Percentiles rank a stretch among this genome's conserved stretches.
Evolutionary conservation across 2,329 filamentous ascomycete genomes (phyloP).

Genomic region (Trichoderma koningii): DNA sequence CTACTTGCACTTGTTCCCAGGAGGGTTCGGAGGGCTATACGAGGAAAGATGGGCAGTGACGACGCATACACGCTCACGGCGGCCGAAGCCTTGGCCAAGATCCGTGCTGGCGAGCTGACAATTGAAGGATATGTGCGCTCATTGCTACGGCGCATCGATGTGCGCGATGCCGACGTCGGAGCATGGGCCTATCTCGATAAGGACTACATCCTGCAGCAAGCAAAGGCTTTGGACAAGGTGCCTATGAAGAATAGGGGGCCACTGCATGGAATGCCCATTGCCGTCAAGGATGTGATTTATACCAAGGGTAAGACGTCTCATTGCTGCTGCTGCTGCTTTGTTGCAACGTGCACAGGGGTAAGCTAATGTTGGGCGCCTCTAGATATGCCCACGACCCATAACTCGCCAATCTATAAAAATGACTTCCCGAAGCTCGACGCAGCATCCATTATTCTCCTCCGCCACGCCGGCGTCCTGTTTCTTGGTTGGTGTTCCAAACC

Average conservation of each 20-base stretch:
- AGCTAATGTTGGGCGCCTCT: neutral
- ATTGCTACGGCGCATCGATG: conserved; percentile 48
- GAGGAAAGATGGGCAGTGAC: conserved; percentile 19
- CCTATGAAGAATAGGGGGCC: conserved; percentile 52
- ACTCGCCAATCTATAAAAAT: conserved; percentile 56
- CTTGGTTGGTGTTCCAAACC: conserved; percentile 40
- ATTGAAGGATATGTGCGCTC: conserved; percentile 53
- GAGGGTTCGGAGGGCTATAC: neutral
- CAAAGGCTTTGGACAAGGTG: conserved; percentile 52
- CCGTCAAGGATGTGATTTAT: conserved; percentile 61
- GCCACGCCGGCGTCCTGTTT: conserved; percentile 58
- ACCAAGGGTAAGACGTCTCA: conserved; percentile 49
- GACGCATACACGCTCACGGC: conserved; percentile 29
- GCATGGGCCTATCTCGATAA: conserved; percentile 54
- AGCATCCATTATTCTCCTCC: conserved; percentile 52
- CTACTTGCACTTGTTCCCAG: conserved; percentile 7
- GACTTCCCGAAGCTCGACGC: conserved; percentile 54
- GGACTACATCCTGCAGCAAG: conserved; percentile 51
- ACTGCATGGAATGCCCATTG: conserved; percentile 60
- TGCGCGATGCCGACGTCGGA: conserved; percentile 48
- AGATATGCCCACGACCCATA: conserved; percentile 60
- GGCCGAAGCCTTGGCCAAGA: conserved; percentile 24
- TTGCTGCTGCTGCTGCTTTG: neutral
- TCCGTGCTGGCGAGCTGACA: conserved; percentile 35
- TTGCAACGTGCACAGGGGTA: neutral